Percentiles rank a stretch among this genome's conserved stretches.
Conservation (phyloP, 306 rosid genomes). For the Cucumis melo region DNA sequence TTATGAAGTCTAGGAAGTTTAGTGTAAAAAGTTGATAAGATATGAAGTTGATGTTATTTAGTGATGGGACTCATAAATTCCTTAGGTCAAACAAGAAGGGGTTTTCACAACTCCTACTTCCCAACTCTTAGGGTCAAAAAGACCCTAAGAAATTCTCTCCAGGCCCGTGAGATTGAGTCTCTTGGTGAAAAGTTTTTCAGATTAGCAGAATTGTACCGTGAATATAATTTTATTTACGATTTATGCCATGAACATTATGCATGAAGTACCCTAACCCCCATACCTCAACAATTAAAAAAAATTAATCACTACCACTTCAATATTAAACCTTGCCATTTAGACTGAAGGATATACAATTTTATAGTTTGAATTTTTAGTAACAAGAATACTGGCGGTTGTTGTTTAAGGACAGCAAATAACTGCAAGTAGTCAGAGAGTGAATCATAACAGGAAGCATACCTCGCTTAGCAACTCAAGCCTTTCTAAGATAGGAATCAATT, state of each 20-base stretch:
- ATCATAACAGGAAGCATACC: constrained; percentile 25
- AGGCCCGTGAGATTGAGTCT: not conserved
- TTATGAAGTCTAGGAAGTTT: too few species aligned
- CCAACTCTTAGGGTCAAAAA: too few species aligned
- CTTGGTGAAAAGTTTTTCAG: not conserved
- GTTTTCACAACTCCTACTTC: too few species aligned
- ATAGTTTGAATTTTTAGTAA: not conserved
- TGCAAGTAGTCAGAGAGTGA: not conserved
- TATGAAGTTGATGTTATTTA: too few species aligned
- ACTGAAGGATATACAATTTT: not conserved
- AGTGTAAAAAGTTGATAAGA: too few species aligned
- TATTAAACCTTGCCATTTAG: not conserved
- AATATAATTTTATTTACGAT: too few species aligned
- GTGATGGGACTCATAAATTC: too few species aligned
- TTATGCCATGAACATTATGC: not conserved
- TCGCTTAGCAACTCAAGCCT: constrained; percentile 72
- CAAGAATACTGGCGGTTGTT: not conserved
- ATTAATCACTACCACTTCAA: not conserved
- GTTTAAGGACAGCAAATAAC: not conserved
- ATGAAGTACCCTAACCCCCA: not conserved
- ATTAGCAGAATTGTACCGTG: not conserved
- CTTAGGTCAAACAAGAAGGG: too few species aligned
- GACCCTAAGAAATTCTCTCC: not conserved
- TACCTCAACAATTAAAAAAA: not conserved
- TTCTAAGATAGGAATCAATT: constrained; percentile 60